Conservation (phyloP, 352 stramenopile species). For the Phytopythium ostracodes region DNA sequence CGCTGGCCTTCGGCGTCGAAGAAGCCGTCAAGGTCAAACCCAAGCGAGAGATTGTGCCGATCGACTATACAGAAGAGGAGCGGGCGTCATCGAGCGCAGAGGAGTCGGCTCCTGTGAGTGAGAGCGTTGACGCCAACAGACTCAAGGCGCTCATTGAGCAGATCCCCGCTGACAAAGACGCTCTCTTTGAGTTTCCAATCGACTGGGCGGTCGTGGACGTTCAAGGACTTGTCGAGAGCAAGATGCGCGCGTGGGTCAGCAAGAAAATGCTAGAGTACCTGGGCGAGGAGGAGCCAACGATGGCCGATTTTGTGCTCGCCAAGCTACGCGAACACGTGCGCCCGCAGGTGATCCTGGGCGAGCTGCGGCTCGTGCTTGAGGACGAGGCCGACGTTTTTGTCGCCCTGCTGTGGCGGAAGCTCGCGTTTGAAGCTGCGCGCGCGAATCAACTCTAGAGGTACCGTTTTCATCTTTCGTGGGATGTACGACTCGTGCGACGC, state of each 20-base stretch:
- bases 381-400: slow-evolving; percentile 51
- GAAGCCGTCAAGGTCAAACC: slow-evolving; percentile 38
- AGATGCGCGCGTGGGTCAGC: slow-evolving; percentile 39
- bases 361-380: slow-evolving; percentile 37
- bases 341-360: slow-evolving; percentile 26
- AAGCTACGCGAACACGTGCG: slow-evolving; percentile 26
- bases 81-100: slow-evolving; percentile 18
- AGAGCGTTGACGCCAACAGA: slow-evolving; percentile 8
- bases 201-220: slow-evolving; percentile 32
- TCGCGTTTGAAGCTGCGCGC: slow-evolving; percentile 43
- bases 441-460: slow-evolving; percentile 2
- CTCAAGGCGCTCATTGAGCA: slow-evolving; percentile 38
- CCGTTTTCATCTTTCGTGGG: no score
- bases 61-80: slow-evolving; percentile 54
- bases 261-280: slow-evolving; percentile 57
- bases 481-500: no score
- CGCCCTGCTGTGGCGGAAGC: slow-evolving; percentile 47
- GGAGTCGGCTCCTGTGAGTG: not conserved
- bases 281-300: slow-evolving; percentile 39
- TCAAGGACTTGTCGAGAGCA: slow-evolving; percentile 27
- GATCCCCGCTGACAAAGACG: slow-evolving; percentile 35
- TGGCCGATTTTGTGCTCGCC: slow-evolving; percentile 40
- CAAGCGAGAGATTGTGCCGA: slow-evolving; percentile 32
- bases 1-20: slow-evolving; percentile 29
- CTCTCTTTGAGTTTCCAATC: slow-evolving; percentile 35